Percentiles rank a stretch among this genome's conserved stretches.
These are phyloP conservation scores for Ascochyta koolunga DNA, from an alignment of 2,329 filamentous ascomycete species.

Conservation along the genomic window DNA sequence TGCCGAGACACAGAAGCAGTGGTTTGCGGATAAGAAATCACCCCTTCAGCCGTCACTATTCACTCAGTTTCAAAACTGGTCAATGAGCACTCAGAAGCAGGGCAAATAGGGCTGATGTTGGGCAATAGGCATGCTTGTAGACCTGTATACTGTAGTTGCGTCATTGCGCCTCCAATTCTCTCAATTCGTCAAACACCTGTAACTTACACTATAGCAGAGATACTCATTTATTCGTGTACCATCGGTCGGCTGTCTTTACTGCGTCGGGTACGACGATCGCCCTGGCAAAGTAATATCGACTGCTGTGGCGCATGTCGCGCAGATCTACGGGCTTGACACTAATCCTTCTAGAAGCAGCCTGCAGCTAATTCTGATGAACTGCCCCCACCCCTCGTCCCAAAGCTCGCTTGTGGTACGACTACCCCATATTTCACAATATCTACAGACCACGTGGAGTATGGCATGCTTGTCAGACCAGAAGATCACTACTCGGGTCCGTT, in stretches of 20 bases:
- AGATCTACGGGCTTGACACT: constrained; percentile 2
- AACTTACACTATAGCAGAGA: not conserved
- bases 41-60: constrained; percentile 53
- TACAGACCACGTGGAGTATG: constrained; percentile 10
- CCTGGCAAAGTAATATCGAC: not conserved
- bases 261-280: not conserved
- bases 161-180: not conserved
- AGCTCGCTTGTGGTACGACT: not conserved
- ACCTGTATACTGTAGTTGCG: not conserved
- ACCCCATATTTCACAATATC: not conserved
- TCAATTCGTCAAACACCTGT: not conserved
- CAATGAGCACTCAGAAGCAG: constrained; percentile 33
- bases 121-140: not conserved
- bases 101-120: constrained; percentile 22
- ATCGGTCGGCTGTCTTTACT: not conserved
- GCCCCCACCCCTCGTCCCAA: not conserved
- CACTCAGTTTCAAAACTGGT: constrained; percentile 56
- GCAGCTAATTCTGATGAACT: not conserved
- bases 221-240: not conserved
- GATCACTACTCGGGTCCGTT: constrained; percentile 4
- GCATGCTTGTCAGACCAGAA: constrained; percentile 6
- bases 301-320: constrained; percentile 20
- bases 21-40: constrained; percentile 50
- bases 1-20: constrained; percentile 51
- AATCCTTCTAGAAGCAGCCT: constrained; percentile 5